Base-by-base conservation (phyloP, 208 protist species). In the Trichomonas vaginalis region DNA sequence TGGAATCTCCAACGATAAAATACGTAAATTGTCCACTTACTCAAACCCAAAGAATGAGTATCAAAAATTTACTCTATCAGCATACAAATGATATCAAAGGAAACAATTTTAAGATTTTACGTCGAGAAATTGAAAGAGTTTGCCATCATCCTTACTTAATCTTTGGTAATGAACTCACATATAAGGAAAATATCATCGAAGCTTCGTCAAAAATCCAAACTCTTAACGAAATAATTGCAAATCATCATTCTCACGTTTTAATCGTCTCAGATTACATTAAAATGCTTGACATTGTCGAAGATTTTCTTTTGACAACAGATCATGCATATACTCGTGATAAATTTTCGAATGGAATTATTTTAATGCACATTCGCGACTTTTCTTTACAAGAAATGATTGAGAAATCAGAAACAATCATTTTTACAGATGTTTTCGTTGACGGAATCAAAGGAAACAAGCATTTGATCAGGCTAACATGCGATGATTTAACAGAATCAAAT, bases 191-290 rank as follows among this genome's bases (percentile, higher is more conserved):
- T 27, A 92, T 62, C 97, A 97, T 96, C 97, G 96, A 96, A 37
- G 95, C 96, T 23, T 96, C 96, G 98, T 96, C 96, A 47, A 97
- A 97, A 90, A 97, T 97, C 46, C 96, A 96, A 92, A 70, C 97
- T 23, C 95, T 97, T 14, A 96, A 97, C 79, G 96, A 97, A 95
- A 96, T 99, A 39, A 97, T 99, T n/a, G 96, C 97, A 35, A 96
- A 96, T 0, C 98, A 98, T 17, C 98, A 99, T 96, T 96, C 98
- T 56, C 98, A 99, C 10, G 97, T 99, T 0, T 98, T 99, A 82
- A 99, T 99, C 95, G 79, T 83, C 27, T 98, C 97, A 0, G 98
- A 99, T 96, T 98, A 99, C 97, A 97, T 98, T 8, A 82, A 83
- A 47, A 40, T 96, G 0, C 48, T 96, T 12, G 96, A 96, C 83